These are phyloP conservation scores for Spathaspora gorwiae DNA, from an alignment of 805 yeast genomes.

Conservation along the genomic window DNA sequence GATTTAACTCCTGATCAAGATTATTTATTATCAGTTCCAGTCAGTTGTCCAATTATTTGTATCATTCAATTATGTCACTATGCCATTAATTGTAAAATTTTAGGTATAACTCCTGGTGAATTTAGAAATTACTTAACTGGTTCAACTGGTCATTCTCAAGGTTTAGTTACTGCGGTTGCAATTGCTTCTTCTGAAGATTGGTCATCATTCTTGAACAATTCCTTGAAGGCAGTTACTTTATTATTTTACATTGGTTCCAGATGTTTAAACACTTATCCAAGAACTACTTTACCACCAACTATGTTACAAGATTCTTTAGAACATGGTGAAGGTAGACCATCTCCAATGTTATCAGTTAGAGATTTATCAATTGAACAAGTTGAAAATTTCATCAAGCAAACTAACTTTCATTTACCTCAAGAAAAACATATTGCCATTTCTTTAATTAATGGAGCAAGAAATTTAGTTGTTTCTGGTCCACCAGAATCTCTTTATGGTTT, in stretches of 20 bases:
- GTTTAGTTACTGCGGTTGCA: conserved; percentile 89
- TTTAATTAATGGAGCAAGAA: conserved; percentile 91
- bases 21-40: conserved; percentile 85
- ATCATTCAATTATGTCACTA: conserved; percentile 92
- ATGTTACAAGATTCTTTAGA: conserved; percentile 88
- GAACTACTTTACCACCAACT: conserved; percentile 90
- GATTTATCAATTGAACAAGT: conserved; percentile 81
- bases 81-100: conserved; percentile 76
- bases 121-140: conserved; percentile 61
- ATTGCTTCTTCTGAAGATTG: conserved; percentile 77
- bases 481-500: conserved; percentile 97
- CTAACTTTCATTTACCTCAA: conserved; percentile 88
- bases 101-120: conserved; percentile 89
- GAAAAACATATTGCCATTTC: conserved; percentile 90
- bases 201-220: conserved; percentile 70
- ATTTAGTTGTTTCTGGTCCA: conserved; percentile 94
- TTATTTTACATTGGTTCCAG: conserved; percentile 93
- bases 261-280: conserved; percentile 85
- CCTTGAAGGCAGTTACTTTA: conserved; percentile 76
- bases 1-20: conserved; percentile 86
- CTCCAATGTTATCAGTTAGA: conserved; percentile 95
- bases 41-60: conserved; percentile 96
- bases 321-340: conserved; percentile 93
- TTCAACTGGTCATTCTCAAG: conserved; percentile 88
- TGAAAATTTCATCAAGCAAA: conserved; percentile 70